phyloP scores from a whole-genome alignment of 2,329 filamentous ascomycete species.

The Cercospora berteroae region DNA sequence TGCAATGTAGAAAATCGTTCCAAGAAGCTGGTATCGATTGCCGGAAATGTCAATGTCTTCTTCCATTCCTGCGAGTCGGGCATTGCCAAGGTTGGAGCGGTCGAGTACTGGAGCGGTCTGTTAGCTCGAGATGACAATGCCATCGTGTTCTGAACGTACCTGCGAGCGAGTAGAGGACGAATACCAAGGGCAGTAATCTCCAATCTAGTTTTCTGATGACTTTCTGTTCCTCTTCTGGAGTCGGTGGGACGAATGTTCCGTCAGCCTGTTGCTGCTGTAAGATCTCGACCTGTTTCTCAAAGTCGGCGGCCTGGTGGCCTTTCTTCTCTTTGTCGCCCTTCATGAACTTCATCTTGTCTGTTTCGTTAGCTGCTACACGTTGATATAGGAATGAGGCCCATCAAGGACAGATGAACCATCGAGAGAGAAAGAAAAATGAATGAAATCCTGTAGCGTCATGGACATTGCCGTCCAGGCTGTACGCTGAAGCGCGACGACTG shows the following conservation, averaged over 20 bases:
- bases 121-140: background rate
- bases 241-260: constrained; percentile 26
- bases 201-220: constrained; percentile 38
- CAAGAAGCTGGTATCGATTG: constrained; percentile 51
- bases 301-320: constrained; percentile 18
- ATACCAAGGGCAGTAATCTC: constrained; percentile 35
- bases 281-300: constrained; percentile 16
- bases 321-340: constrained; percentile 15
- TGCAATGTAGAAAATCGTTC: constrained; percentile 55
- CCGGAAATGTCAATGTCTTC: constrained; percentile 50
- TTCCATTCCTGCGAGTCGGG: constrained; percentile 43
- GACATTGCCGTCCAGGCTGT: background rate
- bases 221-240: constrained; percentile 29
- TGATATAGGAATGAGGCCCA: background rate
- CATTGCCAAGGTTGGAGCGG: constrained; percentile 41
- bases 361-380: background rate
- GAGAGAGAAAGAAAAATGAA: background rate
- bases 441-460: background rate
- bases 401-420: background rate
- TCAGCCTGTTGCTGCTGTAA: constrained; percentile 18
- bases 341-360: constrained; percentile 2
- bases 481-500: background rate
- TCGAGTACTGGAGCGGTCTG: constrained; percentile 28
- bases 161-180: constrained; percentile 35
- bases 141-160: background rate